Evolutionary conservation across 1,284 basidiomycete species (phyloP).

Genomic region (Flammula alnicola): DNA sequence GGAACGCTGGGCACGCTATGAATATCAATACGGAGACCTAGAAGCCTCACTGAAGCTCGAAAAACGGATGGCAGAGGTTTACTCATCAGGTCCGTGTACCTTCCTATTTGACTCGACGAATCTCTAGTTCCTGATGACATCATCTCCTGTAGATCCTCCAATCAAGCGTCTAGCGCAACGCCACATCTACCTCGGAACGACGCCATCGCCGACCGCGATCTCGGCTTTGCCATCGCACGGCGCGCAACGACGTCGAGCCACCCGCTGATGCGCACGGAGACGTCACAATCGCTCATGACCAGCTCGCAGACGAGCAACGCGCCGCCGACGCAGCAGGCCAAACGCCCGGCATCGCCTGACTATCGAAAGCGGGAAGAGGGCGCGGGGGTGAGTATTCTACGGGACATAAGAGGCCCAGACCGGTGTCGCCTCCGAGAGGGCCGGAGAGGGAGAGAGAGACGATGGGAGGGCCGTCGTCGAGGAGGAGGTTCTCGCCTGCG

Average conservation of each 20-base stretch:
- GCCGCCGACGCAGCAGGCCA: constrained; percentile 7
- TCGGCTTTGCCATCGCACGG: constrained; percentile 72
- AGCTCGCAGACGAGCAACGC: constrained; percentile 8
- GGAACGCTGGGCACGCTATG: constrained; percentile 96
- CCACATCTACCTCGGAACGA: constrained; percentile 90
- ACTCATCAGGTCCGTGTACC: constrained; percentile 69
- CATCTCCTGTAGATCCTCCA: constrained; percentile 80
- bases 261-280: constrained; percentile 52
- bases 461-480: constrained; percentile 31
- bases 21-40: constrained; percentile 95
- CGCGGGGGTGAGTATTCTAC: constrained; percentile 35
- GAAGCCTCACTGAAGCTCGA: constrained; percentile 90
- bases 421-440: constrained; percentile 49
- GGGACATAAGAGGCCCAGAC: constrained; percentile 59
- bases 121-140: constrained; percentile 6
- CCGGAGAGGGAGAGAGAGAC: constrained; percentile 42
- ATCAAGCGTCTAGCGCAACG: constrained; percentile 92
- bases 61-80: constrained; percentile 85
- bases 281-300: constrained; percentile 45
- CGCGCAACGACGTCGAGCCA: constrained; percentile 34
- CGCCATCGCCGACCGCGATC: constrained; percentile 86
- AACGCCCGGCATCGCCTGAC: constrained; percentile 55
- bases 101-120: background rate
- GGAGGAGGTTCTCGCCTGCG: constrained; percentile 47
- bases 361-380: constrained; percentile 39